phyloP scores from a whole-genome alignment of 768 basidiomycete species.

The Suillus decipiens region DNA sequence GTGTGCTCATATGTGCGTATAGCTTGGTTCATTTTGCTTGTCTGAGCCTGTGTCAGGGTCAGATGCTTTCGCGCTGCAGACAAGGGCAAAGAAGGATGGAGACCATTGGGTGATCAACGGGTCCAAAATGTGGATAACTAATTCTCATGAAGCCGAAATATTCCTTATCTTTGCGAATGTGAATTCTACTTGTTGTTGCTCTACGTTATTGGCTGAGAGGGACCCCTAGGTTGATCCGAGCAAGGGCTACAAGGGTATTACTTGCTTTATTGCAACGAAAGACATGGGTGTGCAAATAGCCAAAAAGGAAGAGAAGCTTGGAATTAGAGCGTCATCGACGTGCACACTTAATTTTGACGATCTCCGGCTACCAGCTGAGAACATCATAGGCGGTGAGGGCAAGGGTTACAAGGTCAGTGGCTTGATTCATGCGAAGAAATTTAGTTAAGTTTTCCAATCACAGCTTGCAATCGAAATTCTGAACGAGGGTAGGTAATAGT shows the following conservation, averaged over 20 bases:
- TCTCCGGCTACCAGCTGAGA: constrained; percentile 79
- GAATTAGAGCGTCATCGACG: constrained; percentile 94
- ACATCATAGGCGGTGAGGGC: constrained; percentile 89
- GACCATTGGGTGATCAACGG: constrained; percentile 88
- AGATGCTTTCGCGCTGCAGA: constrained; percentile 96
- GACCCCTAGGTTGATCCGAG: constrained; percentile 68
- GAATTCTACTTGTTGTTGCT: constrained; percentile 4
- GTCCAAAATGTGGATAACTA: constrained; percentile 99
- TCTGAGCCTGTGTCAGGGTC: constrained; percentile 93
- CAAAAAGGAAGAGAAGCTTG: constrained; percentile 98
- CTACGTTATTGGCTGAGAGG: background rate
- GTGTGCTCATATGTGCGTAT: constrained; percentile 10
- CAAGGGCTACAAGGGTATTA: constrained; percentile 99
- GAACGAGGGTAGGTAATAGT: constrained; percentile 68
- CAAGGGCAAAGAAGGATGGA: constrained; percentile 86
- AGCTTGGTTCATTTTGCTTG: constrained; percentile 96
- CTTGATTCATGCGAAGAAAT: background rate
- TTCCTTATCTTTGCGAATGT: constrained; percentile 97
- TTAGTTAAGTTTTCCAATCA: constrained; percentile 7
- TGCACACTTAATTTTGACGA: constrained; percentile 96
- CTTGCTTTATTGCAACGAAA: constrained; percentile 94
- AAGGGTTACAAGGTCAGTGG: constrained; percentile 79
- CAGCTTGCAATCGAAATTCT: constrained; percentile 94
- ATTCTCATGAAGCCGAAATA: constrained; percentile 88
- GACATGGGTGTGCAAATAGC: constrained; percentile 97